Evolutionary conservation across 768 basidiomycete species (phyloP), one percentile per base, ranked within the genome.

Genomic region (Mycena alexandri): DNA sequence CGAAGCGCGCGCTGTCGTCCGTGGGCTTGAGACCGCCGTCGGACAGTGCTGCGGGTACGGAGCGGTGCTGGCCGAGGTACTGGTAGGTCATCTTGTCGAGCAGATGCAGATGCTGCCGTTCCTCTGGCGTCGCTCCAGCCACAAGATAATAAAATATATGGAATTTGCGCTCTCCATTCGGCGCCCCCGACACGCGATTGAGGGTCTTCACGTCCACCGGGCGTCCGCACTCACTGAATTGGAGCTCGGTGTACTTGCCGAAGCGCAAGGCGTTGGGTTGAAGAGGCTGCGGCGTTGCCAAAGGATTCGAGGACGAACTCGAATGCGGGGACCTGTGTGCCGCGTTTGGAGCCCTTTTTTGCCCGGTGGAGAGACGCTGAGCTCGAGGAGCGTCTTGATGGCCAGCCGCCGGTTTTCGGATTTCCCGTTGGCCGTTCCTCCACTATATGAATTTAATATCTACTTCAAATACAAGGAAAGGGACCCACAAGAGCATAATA

Each of bases 101-200:
- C 11, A 99, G 86, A 68, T 93, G 92, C 58, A 99, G 86, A 75
- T 96, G 95, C 33, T 93, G 89, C 16, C 93, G 84, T 77, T 99
- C 98, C 73, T 99, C 98, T 0, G 87, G 75, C 0, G 92, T 89
- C 2, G 96, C 95, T 25, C 98, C 97, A 0, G 95, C 92, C 64
- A 96, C 90, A 73, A 99, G 88, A 78, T 98, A 98, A 77, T 99
- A 98, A 79, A 99, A 98, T 41, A 97, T 95, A 78, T 99, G 96
- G 77, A 99, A 98, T 71, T 98, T 98, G 14, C 96, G 89, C 79
- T 99, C 96, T 61, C 95, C 96, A 0, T 91, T 93, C 0, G 94
- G 93, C 0, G 93, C 88, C 22, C 89, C 89, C 8, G 94, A 87
- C 19, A 98, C 95, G 12, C 96, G 90, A 72, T 91, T 93, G 69